Percentiles rank a stretch among this genome's conserved stretches.
Conservation (phyloP, 208 protist species). For the Leishmania gerbilli region DNA sequence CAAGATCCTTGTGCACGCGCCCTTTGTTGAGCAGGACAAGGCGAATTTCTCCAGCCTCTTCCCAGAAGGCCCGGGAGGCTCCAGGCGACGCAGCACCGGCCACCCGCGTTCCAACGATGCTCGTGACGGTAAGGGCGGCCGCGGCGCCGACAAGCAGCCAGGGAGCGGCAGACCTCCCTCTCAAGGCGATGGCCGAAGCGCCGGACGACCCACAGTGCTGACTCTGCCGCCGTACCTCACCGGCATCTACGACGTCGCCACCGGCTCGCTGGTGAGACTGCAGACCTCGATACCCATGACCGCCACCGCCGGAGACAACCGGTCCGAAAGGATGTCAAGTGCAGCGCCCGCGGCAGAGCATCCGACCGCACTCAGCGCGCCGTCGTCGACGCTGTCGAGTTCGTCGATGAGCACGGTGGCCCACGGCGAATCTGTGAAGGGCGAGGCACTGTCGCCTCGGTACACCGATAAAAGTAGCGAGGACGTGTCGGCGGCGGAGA, state of each 20-base stretch:
- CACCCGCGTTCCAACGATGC: neutral
- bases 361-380: neutral
- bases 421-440: neutral
- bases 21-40: constrained; percentile 48
- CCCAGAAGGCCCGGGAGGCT: neutral
- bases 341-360: neutral
- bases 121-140: neutral
- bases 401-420: neutral
- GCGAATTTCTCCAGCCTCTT: constrained; percentile 19
- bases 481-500: neutral
- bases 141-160: constrained; percentile 2
- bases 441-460: neutral
- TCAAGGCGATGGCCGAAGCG: neutral
- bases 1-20: constrained; percentile 83
- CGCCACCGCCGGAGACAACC: neutral
- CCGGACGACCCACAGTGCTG: constrained; percentile 12
- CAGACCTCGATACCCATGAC: constrained; percentile 8
- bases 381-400: neutral
- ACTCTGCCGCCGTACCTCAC: constrained; percentile 77
- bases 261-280: constrained; percentile 69
- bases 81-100: neutral
- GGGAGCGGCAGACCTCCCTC: neutral
- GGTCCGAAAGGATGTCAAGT: neutral
- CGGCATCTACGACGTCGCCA: constrained; percentile 84
- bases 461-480: neutral